Evolutionary conservation across 306 rosid species (phyloP).

Genomic region (Mimosa bimucronata): DNA sequence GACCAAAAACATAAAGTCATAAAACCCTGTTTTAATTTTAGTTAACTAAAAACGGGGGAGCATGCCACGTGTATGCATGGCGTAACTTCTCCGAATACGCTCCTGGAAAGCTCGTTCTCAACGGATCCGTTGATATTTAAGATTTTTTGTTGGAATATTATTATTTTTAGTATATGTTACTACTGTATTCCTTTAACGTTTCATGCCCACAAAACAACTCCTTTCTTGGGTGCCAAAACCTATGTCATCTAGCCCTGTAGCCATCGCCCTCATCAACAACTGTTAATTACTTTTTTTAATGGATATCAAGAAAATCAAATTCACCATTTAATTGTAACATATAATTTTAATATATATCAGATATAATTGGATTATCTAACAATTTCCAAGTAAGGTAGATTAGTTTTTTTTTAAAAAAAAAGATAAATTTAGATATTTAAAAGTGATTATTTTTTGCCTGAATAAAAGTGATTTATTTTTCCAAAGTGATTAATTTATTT

Average conservation of each 20-base stretch:
- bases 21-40: background rate
- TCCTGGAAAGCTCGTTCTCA: background rate
- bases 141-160: background rate
- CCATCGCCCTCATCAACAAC: conserved; percentile 47
- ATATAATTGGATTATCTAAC: no score
- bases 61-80: conserved; percentile 12
- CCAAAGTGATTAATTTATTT: no score
- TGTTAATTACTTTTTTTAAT: background rate
- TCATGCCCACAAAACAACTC: background rate
- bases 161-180: background rate
- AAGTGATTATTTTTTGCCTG: no score
- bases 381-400: no score
- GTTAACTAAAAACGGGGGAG: background rate
- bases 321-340: no score
- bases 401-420: no score
- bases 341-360: no score
- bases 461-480: no score
- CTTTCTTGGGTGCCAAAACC: background rate
- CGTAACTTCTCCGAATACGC: conserved; percentile 1
- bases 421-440: no score
- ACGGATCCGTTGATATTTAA: conserved; percentile 17
- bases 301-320: no score
- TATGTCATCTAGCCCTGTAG: conserved; percentile 41
- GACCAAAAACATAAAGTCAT: background rate
- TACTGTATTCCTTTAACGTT: background rate